phyloP scores from a whole-genome alignment of 2,329 filamentous ascomycete species.

The Nothomitra cinnamomea region DNA sequence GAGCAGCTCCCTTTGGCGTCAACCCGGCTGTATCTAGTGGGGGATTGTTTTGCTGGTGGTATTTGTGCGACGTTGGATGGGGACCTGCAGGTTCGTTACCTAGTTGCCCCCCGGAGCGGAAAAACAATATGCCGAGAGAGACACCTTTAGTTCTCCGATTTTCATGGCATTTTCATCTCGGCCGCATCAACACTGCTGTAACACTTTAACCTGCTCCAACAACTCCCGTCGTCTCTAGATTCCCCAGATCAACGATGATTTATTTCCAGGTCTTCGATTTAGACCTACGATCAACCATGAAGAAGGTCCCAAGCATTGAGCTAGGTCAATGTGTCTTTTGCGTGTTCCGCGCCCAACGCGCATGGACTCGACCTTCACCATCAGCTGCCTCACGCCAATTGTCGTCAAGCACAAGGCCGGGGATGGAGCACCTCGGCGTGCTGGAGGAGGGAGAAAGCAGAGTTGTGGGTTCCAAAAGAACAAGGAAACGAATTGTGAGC shows the following conservation, averaged over 20 bases:
- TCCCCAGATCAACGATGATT: no score
- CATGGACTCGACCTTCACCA: not conserved
- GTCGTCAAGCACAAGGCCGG: not conserved
- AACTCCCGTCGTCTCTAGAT: no score
- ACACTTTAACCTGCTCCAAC: no score
- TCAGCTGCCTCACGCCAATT: not conserved
- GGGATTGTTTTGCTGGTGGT: not conserved
- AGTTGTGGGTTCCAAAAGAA: not conserved
- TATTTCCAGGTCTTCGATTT: no score
- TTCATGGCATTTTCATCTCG: no score
- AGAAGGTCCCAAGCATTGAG: not conserved
- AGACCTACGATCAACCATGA: no score
- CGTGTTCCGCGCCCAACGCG: not conserved
- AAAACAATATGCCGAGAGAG: not conserved
- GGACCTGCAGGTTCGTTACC: slow-evolving; percentile 13
- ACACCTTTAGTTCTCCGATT: not conserved
- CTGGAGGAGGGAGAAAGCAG: not conserved
- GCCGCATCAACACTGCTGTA: no score
- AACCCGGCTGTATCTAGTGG: not conserved
- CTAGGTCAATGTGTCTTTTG: slow-evolving; percentile 1
- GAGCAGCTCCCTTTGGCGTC: not conserved
- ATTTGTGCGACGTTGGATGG: slow-evolving; percentile 7
- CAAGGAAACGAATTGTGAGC: no score
- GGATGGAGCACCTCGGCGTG: not conserved
- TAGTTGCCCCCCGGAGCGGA: slow-evolving; percentile 5